Conservation (phyloP, 306 rosid species). For the Echinosophora koreensis region DNA sequence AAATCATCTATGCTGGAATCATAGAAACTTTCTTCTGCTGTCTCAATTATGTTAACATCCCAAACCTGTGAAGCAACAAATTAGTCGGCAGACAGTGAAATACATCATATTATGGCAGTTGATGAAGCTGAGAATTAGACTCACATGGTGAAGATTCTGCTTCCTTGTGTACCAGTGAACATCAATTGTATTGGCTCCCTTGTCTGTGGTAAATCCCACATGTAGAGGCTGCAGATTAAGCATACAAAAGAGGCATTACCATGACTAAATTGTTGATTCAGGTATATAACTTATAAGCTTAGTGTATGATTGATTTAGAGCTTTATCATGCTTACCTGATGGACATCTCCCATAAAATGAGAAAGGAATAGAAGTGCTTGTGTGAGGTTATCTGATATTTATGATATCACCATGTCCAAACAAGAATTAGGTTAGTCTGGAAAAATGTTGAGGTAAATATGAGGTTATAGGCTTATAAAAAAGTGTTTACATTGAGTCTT, state of each 20-base stretch:
- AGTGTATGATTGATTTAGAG: slow-evolving; percentile 1
- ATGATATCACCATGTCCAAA: slow-evolving; percentile 14
- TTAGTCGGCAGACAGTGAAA: background rate
- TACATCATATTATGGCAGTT: slow-evolving; percentile 5
- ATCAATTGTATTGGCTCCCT: slow-evolving; percentile 76
- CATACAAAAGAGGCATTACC: slow-evolving; percentile 2
- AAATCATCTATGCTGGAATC: slow-evolving; percentile 49
- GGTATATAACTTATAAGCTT: slow-evolving; percentile 1
- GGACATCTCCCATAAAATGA: slow-evolving; percentile 92
- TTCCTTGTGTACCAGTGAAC: slow-evolving; percentile 82
- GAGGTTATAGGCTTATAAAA: background rate
- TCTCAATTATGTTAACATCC: slow-evolving; percentile 82
- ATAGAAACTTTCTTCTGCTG: slow-evolving; percentile 72
- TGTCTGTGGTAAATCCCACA: slow-evolving; percentile 85
- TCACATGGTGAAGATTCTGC: slow-evolving; percentile 93
- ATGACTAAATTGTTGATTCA: slow-evolving; percentile 12
- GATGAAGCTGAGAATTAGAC: slow-evolving; percentile 34
- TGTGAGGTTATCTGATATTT: slow-evolving; percentile 80
- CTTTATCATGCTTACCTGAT: slow-evolving; percentile 61
- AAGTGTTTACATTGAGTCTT: slow-evolving; percentile 54
- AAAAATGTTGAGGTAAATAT: background rate
- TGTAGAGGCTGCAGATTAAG: slow-evolving; percentile 82
- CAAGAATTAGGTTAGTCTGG: slow-evolving; percentile 31
- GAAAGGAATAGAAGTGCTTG: slow-evolving; percentile 89
- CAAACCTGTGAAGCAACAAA: slow-evolving; percentile 58